Evolutionary conservation across 2,329 filamentous ascomycete genomes (phyloP).

Genomic region (Colletotrichum tamarilloi): DNA sequence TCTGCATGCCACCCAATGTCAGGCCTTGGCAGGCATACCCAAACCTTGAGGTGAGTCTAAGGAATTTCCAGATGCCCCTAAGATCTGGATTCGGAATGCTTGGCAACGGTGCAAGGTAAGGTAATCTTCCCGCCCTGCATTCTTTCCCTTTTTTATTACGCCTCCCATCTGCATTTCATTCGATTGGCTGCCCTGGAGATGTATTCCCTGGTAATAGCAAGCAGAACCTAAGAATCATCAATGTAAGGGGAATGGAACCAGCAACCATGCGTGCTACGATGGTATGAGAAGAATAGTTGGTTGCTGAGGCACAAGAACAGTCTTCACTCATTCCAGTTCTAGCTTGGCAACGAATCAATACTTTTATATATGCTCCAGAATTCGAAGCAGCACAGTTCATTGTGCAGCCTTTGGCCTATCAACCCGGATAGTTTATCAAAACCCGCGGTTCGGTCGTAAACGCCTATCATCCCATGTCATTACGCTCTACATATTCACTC

Average conservation of each 20-base stretch:
- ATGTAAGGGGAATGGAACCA: not conserved
- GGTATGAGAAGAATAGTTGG: no score
- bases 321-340: not conserved
- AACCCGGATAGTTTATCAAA: slow-evolving; percentile 1
- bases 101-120: slow-evolving; percentile 7
- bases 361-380: slow-evolving; percentile 4
- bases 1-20: not conserved
- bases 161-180: not conserved
- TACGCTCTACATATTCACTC: slow-evolving; percentile 43
- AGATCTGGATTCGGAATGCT: slow-evolving; percentile 7
- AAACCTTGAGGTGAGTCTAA: not conserved
- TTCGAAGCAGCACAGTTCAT: not conserved
- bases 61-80: not conserved
- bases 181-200: not conserved
- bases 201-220: not conserved
- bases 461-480: slow-evolving; percentile 21
- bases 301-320: not conserved
- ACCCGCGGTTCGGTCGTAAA: slow-evolving; percentile 8
- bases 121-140: not conserved
- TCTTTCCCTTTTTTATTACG: not conserved
- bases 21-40: slow-evolving; percentile 1
- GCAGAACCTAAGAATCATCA: not conserved
- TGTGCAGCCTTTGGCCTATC: slow-evolving; percentile 1
- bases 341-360: not conserved
- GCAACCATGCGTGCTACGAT: no score